phyloP scores from a whole-genome alignment of 2,329 filamentous ascomycete genomes.

The Blumeria hordei region DNA sequence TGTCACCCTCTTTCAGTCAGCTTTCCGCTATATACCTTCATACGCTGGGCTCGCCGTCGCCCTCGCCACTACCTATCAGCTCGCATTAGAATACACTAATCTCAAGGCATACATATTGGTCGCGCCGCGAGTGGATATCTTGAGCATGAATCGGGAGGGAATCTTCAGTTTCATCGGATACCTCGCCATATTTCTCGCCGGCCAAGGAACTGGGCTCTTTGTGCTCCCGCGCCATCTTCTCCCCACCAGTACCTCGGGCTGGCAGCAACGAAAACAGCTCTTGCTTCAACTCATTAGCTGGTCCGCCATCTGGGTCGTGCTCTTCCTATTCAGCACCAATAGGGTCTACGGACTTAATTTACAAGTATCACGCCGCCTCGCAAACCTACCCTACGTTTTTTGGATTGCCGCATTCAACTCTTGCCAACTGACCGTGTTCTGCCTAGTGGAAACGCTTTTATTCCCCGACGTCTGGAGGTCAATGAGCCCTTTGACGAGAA shows the following conservation, averaged over 20 bases:
- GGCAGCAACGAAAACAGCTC: conserved; percentile 29
- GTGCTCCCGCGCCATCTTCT: conserved; percentile 38
- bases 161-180: conserved; percentile 92
- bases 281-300: conserved; percentile 39
- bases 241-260: conserved; percentile 19
- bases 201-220: conserved; percentile 60
- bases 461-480: conserved; percentile 45
- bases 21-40: conserved; percentile 46
- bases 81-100: conserved; percentile 48
- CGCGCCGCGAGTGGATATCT: conserved; percentile 50
- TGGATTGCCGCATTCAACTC: conserved; percentile 89
- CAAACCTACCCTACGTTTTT: conserved; percentile 79
- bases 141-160: conserved; percentile 84
- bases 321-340: conserved; percentile 47
- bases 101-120: conserved; percentile 65
- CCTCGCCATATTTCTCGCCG: conserved; percentile 78
- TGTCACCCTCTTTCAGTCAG: conserved; percentile 56
- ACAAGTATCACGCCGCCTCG: conserved; percentile 63
- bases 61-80: conserved; percentile 47
- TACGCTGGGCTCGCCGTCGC: conserved; percentile 52
- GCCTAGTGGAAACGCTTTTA: conserved; percentile 49
- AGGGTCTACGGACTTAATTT: conserved; percentile 48
- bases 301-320: conserved; percentile 38
- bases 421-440: conserved; percentile 58
- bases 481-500: conserved; percentile 22